Evolutionary conservation across 257 asterid species (phyloP), one percentile per base, ranked within the genome.

Genomic region (Anisodus tanguticus): DNA sequence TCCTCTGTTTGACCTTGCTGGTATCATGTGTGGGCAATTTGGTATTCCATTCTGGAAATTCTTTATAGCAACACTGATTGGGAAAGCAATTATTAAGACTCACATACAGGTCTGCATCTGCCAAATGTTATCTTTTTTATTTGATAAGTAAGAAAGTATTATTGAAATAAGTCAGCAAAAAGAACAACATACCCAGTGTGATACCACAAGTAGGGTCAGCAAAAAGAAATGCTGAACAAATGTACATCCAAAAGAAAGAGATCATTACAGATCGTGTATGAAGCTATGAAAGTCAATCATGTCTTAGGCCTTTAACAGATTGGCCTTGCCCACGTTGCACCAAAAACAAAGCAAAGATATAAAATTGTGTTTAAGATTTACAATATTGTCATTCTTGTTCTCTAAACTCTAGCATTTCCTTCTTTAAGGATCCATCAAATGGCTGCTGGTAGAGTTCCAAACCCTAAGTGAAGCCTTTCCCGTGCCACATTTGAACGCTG

Each of bases 41-140:
- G 90, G 90, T 37, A 83, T 88, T 49, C 87, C 90, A n/a, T 88
- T 88, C 37, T 88, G 90, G 90, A 80, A 88, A 81, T 88, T 88
- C 74, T 88, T 88, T 77, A 62, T 76, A 26, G 90, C 90, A 80
- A 85, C 90, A 35, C 37, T 83, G 71, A 84, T 88, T 19, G 90
- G 90, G 63, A 88, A 88, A 82, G 90, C 90, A 37, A 63, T 88
- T 19, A 88, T 88, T 59, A 88, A 88, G 83, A 88, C 90, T 72
- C 88, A 88, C 72, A 83, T 88, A 62, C 90, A 88, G 90, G 90
- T 88, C 8, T 26, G 88, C 47, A 81, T 41, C 58, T 49, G 12
- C 76, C 15, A 62, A n/a, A 76, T 51, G 62, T 13, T 76, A 26
- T 76, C 22, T 26, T 26, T 76, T 51, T 22, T 22, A 22, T 69